phyloP scores from a whole-genome alignment of 345 rosid species.

The Firmiana major region DNA sequence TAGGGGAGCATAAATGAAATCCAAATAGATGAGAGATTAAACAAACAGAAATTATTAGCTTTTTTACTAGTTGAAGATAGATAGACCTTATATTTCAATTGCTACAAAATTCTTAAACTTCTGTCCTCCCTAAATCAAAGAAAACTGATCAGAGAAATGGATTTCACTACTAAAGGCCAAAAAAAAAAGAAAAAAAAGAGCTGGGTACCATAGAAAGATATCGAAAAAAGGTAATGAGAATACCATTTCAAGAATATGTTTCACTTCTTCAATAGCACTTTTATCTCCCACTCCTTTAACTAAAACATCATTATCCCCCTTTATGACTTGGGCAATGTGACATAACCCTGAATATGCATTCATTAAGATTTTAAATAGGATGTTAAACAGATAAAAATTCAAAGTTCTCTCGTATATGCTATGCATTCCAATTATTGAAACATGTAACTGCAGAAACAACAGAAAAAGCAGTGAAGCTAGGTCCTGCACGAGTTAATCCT shows the following conservation, averaged over 20 bases:
- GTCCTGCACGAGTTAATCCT: not conserved
- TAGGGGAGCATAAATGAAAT: slow-evolving; percentile 14
- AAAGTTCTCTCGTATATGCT: not conserved
- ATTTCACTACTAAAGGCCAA: not conserved
- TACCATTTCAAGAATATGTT: slow-evolving; percentile 77
- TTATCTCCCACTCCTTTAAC: slow-evolving; percentile 61
- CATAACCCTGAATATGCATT: slow-evolving; percentile 47
- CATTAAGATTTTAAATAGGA: not conserved
- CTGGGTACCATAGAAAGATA: not conserved
- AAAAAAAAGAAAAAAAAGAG: not conserved
- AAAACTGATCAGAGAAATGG: not conserved
- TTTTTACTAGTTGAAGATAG: not conserved
- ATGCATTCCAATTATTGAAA: not conserved
- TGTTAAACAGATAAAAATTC: not conserved
- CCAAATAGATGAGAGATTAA: not conserved
- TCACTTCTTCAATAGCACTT: slow-evolving; percentile 60
- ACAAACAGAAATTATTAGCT: not conserved
- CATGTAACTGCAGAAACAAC: not conserved
- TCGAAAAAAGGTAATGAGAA: not conserved
- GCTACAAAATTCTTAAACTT: not conserved
- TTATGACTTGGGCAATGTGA: slow-evolving; percentile 58
- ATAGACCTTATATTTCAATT: not conserved
- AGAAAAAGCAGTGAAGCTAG: not conserved
- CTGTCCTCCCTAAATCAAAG: not conserved
- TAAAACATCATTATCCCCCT: slow-evolving; percentile 52